Conservation (phyloP, 495 filamentous ascomycete genomes). For the Tirmania nivea region DNA sequence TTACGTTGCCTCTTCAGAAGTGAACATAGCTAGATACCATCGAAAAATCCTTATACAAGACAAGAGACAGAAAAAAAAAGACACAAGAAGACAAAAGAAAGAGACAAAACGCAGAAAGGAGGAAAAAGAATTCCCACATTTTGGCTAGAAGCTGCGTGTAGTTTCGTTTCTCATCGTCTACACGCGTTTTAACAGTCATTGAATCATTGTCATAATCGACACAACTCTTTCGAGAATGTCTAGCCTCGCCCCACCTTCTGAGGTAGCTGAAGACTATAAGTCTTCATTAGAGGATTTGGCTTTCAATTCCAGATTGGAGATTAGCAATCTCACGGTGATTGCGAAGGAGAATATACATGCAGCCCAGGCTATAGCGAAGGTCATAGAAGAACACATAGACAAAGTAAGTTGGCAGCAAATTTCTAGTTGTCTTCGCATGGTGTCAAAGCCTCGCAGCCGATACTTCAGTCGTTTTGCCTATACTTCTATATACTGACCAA, state of each 20-base stretch:
- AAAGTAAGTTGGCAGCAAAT: constrained; percentile 40
- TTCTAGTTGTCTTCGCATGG: neutral
- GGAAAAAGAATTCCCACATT: constrained; percentile 11
- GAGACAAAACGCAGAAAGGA: constrained; percentile 8
- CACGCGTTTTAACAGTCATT: constrained; percentile 11
- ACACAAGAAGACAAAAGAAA: constrained; percentile 2
- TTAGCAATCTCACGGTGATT: constrained; percentile 86
- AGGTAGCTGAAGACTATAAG: constrained; percentile 87
- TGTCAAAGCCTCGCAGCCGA: too few species aligned
- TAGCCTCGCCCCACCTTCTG: constrained; percentile 33
- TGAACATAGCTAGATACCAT: neutral
- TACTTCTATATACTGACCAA: neutral
- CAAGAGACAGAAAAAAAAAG: neutral
- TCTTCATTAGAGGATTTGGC: constrained; percentile 79
- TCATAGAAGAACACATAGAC: constrained; percentile 76
- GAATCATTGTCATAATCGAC: constrained; percentile 10
- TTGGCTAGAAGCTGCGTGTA: constrained; percentile 17
- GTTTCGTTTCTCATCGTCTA: constrained; percentile 15
- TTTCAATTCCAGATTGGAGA: constrained; percentile 73
- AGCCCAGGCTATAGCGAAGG: constrained; percentile 72
- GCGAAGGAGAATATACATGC: constrained; percentile 91
- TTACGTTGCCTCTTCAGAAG: neutral
- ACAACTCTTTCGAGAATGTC: constrained; percentile 6
- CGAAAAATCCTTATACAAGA: neutral
- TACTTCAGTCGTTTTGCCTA: too few species aligned